Base-by-base conservation (phyloP, 306 rosid genomes). In the Cyamopsis tetragonoloba region DNA sequence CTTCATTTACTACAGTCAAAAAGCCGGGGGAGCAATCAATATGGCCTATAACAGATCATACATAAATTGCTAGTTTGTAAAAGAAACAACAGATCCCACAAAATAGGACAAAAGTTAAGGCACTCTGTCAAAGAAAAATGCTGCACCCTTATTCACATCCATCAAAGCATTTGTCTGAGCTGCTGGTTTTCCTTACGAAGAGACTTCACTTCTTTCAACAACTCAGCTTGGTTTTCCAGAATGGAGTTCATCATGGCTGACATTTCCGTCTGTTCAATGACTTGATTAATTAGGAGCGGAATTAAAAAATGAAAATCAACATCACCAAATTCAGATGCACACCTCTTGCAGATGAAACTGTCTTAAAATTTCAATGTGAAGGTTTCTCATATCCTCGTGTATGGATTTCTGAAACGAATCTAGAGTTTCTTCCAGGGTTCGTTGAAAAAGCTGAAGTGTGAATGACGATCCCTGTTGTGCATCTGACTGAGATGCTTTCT, bases 271-370 rank as follows among this genome's bases (percentile, higher is more conserved):
- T 90, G 92, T 66, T 38, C 15, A 60, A 78, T 9, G 41, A 26
- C 71, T 57, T 58, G 61, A 37, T 19, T 41, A 34, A 49, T 75
- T 59, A 69, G 71, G 37, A 41, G 30, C 30, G 19, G 19, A 58
- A 62, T 19, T 37, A 9, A 46, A 39, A 56, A 66, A 17, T 46
- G 79, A 44, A 31, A 56, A 62, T 7, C 7, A 39, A 46, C 8
- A 22, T 26, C 47, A 65, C 26, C 26, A 31, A 53, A 15, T 68
- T 68, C n/a, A 68, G 42, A 60, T 62, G 74, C 79, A 35, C 81
- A 95, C 99, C 97, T 91, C 97, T 65, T 95, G 97, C 87, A 88
- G 78, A 68, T 95, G 99, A 75, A 91, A 95, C 72, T 95, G 97
- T 74, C 97, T 83, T 72, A 95, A 75, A 73, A 85, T 74, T 85